A percentile compares a stretch with the other conserved stretches of the same genome.
phyloP scores from a whole-genome alignment of 805 yeast genomes.

The Barnettozyma wickerhamii region DNA sequence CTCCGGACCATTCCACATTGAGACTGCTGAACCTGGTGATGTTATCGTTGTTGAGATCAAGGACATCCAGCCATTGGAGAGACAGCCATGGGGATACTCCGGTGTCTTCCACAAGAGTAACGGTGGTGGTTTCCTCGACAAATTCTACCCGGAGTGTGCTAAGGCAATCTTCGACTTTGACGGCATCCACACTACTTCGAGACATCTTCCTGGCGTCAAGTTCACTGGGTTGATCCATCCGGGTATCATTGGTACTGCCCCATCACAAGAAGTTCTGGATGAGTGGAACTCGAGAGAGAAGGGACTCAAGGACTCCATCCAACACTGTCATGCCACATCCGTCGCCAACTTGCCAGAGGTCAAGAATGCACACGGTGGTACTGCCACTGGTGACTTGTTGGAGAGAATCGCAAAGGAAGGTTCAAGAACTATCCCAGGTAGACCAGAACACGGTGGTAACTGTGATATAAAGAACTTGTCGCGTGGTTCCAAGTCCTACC shows the following conservation, averaged over 20 bases:
- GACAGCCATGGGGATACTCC: conserved; percentile 52
- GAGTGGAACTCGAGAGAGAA: conserved; percentile 44
- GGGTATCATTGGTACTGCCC: conserved; percentile 48
- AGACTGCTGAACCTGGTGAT: conserved; percentile 45
- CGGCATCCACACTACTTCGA: conserved; percentile 44
- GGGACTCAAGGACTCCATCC: conserved; percentile 31
- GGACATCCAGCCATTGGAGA: conserved; percentile 48
- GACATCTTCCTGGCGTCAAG: conserved; percentile 46
- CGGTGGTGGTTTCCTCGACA: conserved; percentile 49
- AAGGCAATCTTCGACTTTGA: conserved; percentile 51
- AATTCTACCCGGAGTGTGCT: conserved; percentile 46
- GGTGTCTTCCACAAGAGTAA: conserved; percentile 45
- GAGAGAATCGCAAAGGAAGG: conserved; percentile 35
- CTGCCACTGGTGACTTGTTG: conserved; percentile 29
- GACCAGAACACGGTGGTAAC: conserved; percentile 52
- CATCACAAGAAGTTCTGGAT: conserved; percentile 37
- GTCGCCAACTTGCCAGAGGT: conserved; percentile 40
- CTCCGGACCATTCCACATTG: conserved; percentile 44
- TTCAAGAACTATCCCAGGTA: conserved; percentile 50
- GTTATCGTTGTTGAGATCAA: conserved; percentile 44
- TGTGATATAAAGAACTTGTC: conserved; percentile 49
- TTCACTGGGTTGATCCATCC: conserved; percentile 50
- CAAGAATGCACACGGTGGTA: conserved; percentile 37
- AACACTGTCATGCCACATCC: conserved; percentile 31
- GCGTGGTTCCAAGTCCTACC: conserved; percentile 43